Evolutionary conservation across 164 flowering plant species (phyloP).

Genomic region (Buxus sempervirens): DNA sequence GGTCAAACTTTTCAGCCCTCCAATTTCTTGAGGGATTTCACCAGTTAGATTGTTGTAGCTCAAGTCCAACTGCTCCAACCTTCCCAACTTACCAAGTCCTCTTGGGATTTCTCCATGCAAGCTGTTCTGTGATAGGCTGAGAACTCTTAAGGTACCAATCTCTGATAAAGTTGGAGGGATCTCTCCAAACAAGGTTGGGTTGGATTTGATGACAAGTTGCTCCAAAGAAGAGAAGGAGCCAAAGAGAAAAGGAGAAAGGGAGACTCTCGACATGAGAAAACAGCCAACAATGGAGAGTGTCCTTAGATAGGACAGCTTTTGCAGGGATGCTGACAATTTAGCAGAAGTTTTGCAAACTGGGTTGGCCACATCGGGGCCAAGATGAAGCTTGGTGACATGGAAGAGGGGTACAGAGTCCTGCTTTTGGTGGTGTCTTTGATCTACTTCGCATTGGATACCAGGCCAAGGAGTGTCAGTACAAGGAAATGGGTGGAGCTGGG

Average conservation of each 20-base stretch:
- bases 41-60: slow-evolving; percentile 48
- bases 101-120: slow-evolving; percentile 39
- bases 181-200: slow-evolving; percentile 39
- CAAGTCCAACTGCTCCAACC: slow-evolving; percentile 45
- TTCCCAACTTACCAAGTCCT: slow-evolving; percentile 27
- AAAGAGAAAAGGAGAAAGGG: slow-evolving; percentile 33
- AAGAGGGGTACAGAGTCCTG: slow-evolving; percentile 33
- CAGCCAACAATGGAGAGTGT: slow-evolving; percentile 48
- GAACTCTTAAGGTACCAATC: slow-evolving; percentile 23
- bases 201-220: slow-evolving; percentile 37
- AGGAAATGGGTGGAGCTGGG: slow-evolving; percentile 45
- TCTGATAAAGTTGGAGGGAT: slow-evolving; percentile 36
- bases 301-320: slow-evolving; percentile 36
- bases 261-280: slow-evolving; percentile 29
- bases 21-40: slow-evolving; percentile 39
- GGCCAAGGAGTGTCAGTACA: slow-evolving; percentile 65
- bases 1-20: slow-evolving; percentile 33
- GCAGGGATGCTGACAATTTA: slow-evolving; percentile 31
- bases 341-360: slow-evolving; percentile 48
- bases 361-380: slow-evolving; percentile 37
- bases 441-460: slow-evolving; percentile 49
- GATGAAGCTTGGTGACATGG: slow-evolving; percentile 49
- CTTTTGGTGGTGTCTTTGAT: slow-evolving; percentile 7
- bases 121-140: slow-evolving; percentile 44
- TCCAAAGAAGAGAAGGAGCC: slow-evolving; percentile 34